These are phyloP conservation scores for Cenchrus americanus DNA, from an alignment of 176 grass and related monocot species.

Conservation along the genomic window DNA sequence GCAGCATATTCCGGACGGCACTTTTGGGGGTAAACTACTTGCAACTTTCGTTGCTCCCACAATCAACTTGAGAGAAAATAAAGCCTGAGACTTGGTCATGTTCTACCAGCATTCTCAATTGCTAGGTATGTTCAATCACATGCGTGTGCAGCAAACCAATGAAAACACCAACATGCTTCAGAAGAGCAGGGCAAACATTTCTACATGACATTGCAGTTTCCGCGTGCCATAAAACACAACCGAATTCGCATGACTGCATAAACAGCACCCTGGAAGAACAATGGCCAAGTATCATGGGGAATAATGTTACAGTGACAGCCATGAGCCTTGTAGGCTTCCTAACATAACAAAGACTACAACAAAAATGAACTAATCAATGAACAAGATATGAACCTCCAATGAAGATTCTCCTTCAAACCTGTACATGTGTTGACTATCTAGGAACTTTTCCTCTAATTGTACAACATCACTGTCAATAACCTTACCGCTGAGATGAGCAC, in stretches of 20 bases:
- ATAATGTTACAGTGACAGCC: background rate
- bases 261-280: background rate
- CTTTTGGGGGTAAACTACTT: background rate
- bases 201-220: background rate
- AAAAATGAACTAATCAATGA: slow-evolving; percentile 33
- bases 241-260: background rate
- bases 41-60: slow-evolving; percentile 6
- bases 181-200: background rate
- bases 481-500: slow-evolving; percentile 2
- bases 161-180: background rate
- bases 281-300: background rate
- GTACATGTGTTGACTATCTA: slow-evolving; percentile 44
- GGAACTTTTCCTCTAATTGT: background rate
- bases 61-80: background rate
- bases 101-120: background rate
- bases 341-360: slow-evolving; percentile 8
- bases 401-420: slow-evolving; percentile 29
- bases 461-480: slow-evolving; percentile 9
- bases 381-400: slow-evolving; percentile 12
- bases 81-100: background rate
- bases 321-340: background rate
- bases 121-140: background rate
- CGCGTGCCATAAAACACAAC: background rate
- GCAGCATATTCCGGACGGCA: background rate
- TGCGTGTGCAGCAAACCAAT: background rate